These are phyloP conservation scores for Kwoniella botswanensis DNA, from an alignment of 768 basidiomycete genomes.

Conservation along the genomic window DNA sequence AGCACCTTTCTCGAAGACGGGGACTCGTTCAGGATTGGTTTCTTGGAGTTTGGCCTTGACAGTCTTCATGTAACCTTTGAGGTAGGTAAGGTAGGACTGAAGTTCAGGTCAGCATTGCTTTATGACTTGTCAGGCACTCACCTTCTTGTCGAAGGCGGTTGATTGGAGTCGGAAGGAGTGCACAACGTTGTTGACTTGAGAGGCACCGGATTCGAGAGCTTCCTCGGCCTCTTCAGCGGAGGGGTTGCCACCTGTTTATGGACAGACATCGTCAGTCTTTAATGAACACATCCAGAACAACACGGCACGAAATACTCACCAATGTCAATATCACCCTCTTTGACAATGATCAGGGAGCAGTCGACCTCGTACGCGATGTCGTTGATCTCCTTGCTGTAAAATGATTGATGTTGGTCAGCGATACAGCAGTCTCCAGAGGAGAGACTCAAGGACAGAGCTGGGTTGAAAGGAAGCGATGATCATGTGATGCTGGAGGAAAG, in stretches of 20 bases:
- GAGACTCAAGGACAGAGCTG: too few relatives aligned
- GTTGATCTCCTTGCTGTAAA: slow-evolving; percentile 72
- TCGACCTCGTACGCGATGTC: slow-evolving; percentile 85
- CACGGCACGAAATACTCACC: slow-evolving; percentile 62
- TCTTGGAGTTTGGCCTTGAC: slow-evolving; percentile 71
- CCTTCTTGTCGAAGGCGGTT: slow-evolving; percentile 87
- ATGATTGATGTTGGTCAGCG: neutral
- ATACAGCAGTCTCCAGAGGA: too few relatives aligned
- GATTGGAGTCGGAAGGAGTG: slow-evolving; percentile 86
- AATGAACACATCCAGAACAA: too few relatives aligned
- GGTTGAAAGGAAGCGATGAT: too few relatives aligned
- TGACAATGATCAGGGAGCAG: slow-evolving; percentile 72
- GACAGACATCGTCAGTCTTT: neutral
- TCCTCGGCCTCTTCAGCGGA: slow-evolving; percentile 87
- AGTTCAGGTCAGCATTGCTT: neutral
- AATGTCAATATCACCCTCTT: slow-evolving; percentile 84
- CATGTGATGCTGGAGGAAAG: neutral
- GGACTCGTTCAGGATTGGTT: slow-evolving; percentile 67
- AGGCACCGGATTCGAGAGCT: slow-evolving; percentile 75
- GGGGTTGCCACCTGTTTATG: slow-evolving; percentile 78
- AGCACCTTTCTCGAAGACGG: slow-evolving; percentile 82
- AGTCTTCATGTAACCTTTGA: slow-evolving; percentile 97
- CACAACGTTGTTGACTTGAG: slow-evolving; percentile 83
- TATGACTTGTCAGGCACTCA: slow-evolving; percentile 23
- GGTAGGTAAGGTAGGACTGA: slow-evolving; percentile 69